Evolutionary conservation across 2,329 filamentous ascomycete genomes (phyloP).

Genomic region (Arthroderma uncinatum): DNA sequence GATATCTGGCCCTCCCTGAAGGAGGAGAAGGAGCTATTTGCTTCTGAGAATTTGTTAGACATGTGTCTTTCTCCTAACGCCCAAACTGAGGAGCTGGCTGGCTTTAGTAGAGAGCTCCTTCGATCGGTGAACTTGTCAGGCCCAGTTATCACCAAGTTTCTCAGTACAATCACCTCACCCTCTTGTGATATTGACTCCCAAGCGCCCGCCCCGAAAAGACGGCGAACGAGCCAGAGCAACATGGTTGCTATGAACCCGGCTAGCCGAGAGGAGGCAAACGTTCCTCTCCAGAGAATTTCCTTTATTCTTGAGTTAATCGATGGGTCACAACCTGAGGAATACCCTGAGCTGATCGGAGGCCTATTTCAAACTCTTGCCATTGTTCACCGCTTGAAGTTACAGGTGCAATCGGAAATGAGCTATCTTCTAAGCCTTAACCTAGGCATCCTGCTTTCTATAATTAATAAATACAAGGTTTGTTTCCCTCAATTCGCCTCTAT

Average conservation of each 20-base stretch:
- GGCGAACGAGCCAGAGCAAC: conserved; percentile 65
- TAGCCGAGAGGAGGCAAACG: conserved; percentile 47
- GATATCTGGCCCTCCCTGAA: conserved; percentile 53
- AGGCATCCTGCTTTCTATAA: conserved; percentile 69
- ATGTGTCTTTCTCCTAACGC: conserved; percentile 25
- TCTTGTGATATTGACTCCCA: conserved; percentile 57
- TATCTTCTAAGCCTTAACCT: conserved; percentile 82
- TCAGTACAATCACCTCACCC: conserved; percentile 63
- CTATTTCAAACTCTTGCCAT: conserved; percentile 80
- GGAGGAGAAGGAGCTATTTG: conserved; percentile 27
- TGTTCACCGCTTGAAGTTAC: conserved; percentile 69
- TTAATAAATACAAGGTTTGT: conserved; percentile 56
- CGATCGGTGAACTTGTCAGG: conserved; percentile 63
- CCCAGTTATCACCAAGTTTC: conserved; percentile 57
- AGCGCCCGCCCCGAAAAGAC: conserved; percentile 63
- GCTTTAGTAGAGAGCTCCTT: conserved; percentile 52
- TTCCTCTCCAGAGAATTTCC: conserved; percentile 63
- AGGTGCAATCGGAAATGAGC: conserved; percentile 74
- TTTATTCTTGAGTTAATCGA: conserved; percentile 84
- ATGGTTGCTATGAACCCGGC: conserved; percentile 51
- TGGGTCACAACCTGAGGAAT: conserved; percentile 60
- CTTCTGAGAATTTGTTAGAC: conserved; percentile 33
- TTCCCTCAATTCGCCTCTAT: not conserved
- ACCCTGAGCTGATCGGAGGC: conserved; percentile 62
- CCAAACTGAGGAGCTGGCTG: conserved; percentile 20